phyloP scores from a whole-genome alignment of 805 yeast species.

The Lachancea kluyveri region DNA sequence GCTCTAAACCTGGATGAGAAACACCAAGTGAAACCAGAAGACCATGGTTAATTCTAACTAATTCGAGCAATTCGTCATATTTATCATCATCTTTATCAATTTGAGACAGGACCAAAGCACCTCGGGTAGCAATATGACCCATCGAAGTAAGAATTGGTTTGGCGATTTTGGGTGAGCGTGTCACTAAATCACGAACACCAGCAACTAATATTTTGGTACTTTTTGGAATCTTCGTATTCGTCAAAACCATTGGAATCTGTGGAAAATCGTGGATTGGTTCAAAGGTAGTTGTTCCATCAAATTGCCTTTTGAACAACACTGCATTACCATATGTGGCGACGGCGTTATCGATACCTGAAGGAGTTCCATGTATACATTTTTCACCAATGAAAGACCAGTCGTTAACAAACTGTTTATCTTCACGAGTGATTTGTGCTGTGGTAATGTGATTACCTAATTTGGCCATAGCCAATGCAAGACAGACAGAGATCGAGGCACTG shows the following conservation, averaged over 20 bases:
- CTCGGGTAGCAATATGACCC: conserved; percentile 66
- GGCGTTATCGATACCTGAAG: conserved; percentile 94
- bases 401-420: conserved; percentile 59
- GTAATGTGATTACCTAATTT: conserved; percentile 51
- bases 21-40: conserved; percentile 81
- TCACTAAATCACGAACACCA: conserved; percentile 54
- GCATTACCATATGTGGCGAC: conserved; percentile 97
- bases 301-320: conserved; percentile 68
- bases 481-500: conserved; percentile 84
- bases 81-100: conserved; percentile 38
- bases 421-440: conserved; percentile 34
- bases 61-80: conserved; percentile 40
- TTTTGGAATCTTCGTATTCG: conserved; percentile 84
- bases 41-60: conserved; percentile 83
- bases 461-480: conserved; percentile 69
- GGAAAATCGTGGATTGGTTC: conserved; percentile 47
- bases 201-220: conserved; percentile 81
- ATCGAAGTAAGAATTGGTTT: conserved; percentile 66
- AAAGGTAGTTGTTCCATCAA: conserved; percentile 24
- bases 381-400: conserved; percentile 91
- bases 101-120: conserved; percentile 37
- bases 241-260: conserved; percentile 62
- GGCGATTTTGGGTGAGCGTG: conserved; percentile 48
- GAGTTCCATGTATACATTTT: conserved; percentile 92
- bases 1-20: conserved; percentile 86